Base-by-base conservation (phyloP, 2,329 filamentous ascomycete species). In the Paecilomyces niveus region DNA sequence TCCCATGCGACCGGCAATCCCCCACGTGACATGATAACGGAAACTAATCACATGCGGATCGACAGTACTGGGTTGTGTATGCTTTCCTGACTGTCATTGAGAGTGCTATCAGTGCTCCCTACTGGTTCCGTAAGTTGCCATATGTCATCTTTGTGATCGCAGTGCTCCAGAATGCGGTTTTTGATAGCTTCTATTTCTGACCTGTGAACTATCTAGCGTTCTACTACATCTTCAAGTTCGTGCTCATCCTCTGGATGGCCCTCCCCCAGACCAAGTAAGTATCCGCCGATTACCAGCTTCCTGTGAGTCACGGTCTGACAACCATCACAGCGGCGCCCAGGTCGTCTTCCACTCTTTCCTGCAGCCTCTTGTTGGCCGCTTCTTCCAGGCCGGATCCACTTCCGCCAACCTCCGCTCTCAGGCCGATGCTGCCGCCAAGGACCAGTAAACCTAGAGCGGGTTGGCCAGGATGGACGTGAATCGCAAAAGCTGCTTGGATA, bases 211-310 rank as follows among this genome's bases (percentile, higher is more conserved):
- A 57, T 31, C 61, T 58, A 80, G 78, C 94, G 73, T 99, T 99
- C 83, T 99, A 99, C 89, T 99, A 90, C 80, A 93, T 92, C 74
- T 97, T 99, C 89, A 99, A 99, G 85, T 97, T 99, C 74, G 82
- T 95, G 73, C 89, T 97, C 76, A 84, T 97, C 70, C 87, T 99
- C 76, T 99, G 94, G 94, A 92, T 99, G 81, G 87, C 93, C 68
- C 91, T 99, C 71, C 94, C 94, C 76, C 85, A 90, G 77, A 97
- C 95, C 82, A 83, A 83, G 93, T 97, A 88, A 74, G 88, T 81
- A 51, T 54, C 24, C 54, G 63, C 69, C 29, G 73, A 64, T 63
- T 32, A 63, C 51, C 54, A 22, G 26, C 32, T 26, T 33, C 56
- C 22, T 63, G 65, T 54, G 68, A 59, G 60, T 9, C 18, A 13